These are phyloP conservation scores for Atractiella rhizophila DNA, from an alignment of 768 basidiomycete genomes.

Conservation along the genomic window DNA sequence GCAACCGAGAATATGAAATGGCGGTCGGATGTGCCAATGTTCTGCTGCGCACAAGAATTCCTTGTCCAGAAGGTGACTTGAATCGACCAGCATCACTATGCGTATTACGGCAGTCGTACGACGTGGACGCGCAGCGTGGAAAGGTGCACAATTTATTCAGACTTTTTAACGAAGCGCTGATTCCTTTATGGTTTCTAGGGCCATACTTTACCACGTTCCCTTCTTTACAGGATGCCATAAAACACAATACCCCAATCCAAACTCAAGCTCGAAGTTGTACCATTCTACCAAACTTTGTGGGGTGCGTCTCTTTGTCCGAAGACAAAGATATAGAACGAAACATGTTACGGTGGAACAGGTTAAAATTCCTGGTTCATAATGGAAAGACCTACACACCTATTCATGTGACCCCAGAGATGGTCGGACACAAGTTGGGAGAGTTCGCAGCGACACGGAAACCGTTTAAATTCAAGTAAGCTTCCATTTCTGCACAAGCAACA, in stretches of 20 bases:
- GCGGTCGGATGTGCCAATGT: no score
- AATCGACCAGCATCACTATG: no score
- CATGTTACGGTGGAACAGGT: constrained; percentile 25
- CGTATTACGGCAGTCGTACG: constrained; percentile 1
- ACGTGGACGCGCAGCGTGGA: constrained; percentile 23
- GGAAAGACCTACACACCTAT: constrained; percentile 74
- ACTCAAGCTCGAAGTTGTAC: constrained; percentile 76
- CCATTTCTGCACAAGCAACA: no score
- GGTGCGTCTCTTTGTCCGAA: constrained; percentile 30
- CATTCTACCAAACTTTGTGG: constrained; percentile 83
- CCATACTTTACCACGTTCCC: constrained; percentile 89
- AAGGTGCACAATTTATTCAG: constrained; percentile 19
- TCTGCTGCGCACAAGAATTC: no score
- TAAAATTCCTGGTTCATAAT: constrained; percentile 80
- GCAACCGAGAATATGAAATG: no score
- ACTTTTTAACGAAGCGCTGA: background rate
- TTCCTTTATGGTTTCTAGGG: constrained; percentile 28
- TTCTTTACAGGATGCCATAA: constrained; percentile 51
- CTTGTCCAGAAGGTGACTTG: no score
- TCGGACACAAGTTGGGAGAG: constrained; percentile 91
- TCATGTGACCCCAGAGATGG: constrained; percentile 80
- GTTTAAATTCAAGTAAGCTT: no score
- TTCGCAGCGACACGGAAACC: no score
- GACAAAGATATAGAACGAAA: background rate
- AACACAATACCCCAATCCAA: constrained; percentile 58